Percentiles rank a stretch among this genome's conserved stretches.
Evolutionary conservation across 331 rosid genomes (phyloP).

Genomic region (Acacia pycnantha): DNA sequence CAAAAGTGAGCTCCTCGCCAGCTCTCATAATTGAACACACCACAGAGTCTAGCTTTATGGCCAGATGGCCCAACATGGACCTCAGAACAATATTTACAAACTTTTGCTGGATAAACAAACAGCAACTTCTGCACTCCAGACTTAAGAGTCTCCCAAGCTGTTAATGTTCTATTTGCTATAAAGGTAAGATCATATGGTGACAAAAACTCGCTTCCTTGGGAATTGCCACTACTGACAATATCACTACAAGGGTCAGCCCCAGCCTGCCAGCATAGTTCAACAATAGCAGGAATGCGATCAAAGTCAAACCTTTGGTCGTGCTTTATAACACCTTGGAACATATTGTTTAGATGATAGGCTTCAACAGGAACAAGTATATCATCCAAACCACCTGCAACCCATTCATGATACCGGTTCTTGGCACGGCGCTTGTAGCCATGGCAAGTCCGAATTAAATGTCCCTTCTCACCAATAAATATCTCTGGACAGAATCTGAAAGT

Average conservation of each 20-base stretch:
- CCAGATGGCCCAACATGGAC: slow-evolving; percentile 95
- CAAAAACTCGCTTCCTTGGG: slow-evolving; percentile 36
- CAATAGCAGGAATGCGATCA: slow-evolving; percentile 84
- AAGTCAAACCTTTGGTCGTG: slow-evolving; percentile 80
- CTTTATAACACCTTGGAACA: slow-evolving; percentile 72
- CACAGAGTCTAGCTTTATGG: slow-evolving; percentile 83
- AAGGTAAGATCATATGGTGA: slow-evolving; percentile 44
- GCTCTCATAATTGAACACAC: slow-evolving; percentile 75
- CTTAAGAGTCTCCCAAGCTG: slow-evolving; percentile 79
- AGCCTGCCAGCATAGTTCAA: slow-evolving; percentile 91
- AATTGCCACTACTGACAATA: slow-evolving; percentile 23
- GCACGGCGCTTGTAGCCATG: slow-evolving; percentile 63
- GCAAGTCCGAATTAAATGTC: slow-evolving; percentile 79
- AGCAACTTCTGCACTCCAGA: slow-evolving; percentile 69
- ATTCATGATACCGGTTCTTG: slow-evolving; percentile 74
- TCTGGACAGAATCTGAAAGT: slow-evolving; percentile 79
- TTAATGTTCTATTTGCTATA: slow-evolving; percentile 58
- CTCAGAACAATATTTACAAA: slow-evolving; percentile 85
- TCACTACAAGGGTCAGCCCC: slow-evolving; percentile 54
- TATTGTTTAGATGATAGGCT: slow-evolving; percentile 62
- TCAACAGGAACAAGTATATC: slow-evolving; percentile 81
- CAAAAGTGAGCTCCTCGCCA: slow-evolving; percentile 85
- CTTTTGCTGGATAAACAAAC: slow-evolving; percentile 76
- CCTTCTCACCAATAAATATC: slow-evolving; percentile 67
- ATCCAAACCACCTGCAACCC: slow-evolving; percentile 65